phyloP scores from a whole-genome alignment of 306 rosid genomes.

The Mucuna pruriens region DNA sequence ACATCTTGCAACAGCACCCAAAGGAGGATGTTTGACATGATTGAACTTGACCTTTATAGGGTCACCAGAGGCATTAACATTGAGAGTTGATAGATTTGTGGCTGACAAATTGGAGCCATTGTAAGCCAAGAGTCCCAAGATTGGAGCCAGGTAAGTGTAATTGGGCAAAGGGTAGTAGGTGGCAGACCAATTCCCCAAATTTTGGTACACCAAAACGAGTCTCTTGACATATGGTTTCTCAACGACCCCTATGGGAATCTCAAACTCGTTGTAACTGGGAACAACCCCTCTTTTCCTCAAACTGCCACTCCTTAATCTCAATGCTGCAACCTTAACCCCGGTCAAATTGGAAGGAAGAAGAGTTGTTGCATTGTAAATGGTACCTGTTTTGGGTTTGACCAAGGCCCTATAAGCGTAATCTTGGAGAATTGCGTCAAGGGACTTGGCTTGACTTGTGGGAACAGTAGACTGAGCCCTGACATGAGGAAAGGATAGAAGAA shows the following conservation, averaged over 20 bases:
- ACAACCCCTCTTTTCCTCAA: conserved; percentile 60
- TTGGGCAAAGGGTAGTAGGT: conserved; percentile 57
- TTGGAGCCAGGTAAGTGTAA: conserved; percentile 64
- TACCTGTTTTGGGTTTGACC: conserved; percentile 40
- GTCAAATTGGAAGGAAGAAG: conserved; percentile 48
- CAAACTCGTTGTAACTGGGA: conserved; percentile 57
- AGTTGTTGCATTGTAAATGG: conserved; percentile 36
- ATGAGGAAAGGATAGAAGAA: conserved; percentile 39
- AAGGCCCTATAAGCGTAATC: conserved; percentile 53
- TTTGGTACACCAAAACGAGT: conserved; percentile 85
- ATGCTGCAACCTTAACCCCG: conserved; percentile 51
- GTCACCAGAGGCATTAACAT: conserved; percentile 43
- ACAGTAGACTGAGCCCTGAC: conserved; percentile 29
- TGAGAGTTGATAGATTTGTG: conserved; percentile 41
- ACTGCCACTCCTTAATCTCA: conserved; percentile 81
- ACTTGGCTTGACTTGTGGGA: background rate
- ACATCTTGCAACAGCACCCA: conserved; percentile 53
- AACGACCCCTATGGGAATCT: conserved; percentile 47
- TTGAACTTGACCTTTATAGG: conserved; percentile 57
- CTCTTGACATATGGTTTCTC: conserved; percentile 68
- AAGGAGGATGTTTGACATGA: conserved; percentile 50
- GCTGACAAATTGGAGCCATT: conserved; percentile 56
- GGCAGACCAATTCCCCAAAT: conserved; percentile 61
- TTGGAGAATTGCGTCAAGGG: conserved; percentile 53
- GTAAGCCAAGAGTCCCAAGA: conserved; percentile 73